Evolutionary conservation across 345 rosid genomes (phyloP).

Genomic region (Cardamine occulta): DNA sequence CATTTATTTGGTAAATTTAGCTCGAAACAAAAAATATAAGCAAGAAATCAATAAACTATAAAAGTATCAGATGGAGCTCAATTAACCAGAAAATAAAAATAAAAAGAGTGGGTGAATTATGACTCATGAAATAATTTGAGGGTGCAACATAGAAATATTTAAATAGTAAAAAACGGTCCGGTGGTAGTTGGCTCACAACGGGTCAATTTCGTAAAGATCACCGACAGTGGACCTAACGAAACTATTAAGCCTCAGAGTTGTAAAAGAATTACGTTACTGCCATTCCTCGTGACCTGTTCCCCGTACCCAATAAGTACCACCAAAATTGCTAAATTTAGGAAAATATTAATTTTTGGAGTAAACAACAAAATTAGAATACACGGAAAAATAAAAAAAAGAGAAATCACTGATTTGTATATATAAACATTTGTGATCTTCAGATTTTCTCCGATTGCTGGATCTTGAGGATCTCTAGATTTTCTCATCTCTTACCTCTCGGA

Average conservation of each 20-base stretch:
- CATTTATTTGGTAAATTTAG: not conserved
- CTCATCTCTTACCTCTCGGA: constrained; percentile 17
- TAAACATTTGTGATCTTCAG: constrained; percentile 15
- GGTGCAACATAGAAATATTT: constrained; percentile 33
- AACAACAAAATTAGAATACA: constrained; percentile 25
- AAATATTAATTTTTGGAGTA: not conserved
- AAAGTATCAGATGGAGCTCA: not conserved
- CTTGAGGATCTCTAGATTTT: constrained; percentile 39
- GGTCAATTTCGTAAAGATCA: constrained; percentile 33
- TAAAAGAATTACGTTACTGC: not conserved
- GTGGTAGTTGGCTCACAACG: constrained; percentile 44
- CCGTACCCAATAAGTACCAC: constrained; percentile 46
- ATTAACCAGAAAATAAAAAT: not conserved
- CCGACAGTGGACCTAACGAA: constrained; percentile 40
- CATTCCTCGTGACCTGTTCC: constrained; percentile 37
- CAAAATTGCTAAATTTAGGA: constrained; percentile 40
- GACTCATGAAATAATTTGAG: not conserved
- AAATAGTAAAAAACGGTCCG: constrained; percentile 24
- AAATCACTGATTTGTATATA: constrained; percentile 13
- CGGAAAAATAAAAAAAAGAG: not conserved
- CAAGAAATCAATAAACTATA: not conserved
- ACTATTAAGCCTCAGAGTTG: constrained; percentile 10
- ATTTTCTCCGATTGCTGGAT: constrained; percentile 38
- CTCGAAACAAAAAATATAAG: not conserved
- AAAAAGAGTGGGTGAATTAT: not conserved